Base-by-base conservation (phyloP, 2,329 filamentous ascomycete species). In the Bretziella fagacearum region DNA sequence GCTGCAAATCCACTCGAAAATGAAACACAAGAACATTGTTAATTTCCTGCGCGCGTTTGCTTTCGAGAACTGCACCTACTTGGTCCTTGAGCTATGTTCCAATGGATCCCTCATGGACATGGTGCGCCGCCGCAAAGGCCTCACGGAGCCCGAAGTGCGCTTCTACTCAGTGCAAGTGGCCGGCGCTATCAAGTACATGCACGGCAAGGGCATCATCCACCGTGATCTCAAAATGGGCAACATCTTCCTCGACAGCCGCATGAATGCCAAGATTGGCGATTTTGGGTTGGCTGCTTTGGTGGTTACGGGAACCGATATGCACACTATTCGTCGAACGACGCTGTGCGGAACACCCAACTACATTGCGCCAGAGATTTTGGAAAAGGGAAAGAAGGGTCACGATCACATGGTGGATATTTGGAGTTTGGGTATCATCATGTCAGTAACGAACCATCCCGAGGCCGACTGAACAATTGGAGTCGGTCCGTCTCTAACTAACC, bases 371-470 rank as follows among this genome's bases (percentile, higher is more conserved):
- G 91, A 98, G 59, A 94, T 98, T 52, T 65, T 98, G 44, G 84
- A 94, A 58, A 94, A 91, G 67, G 84, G 82, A 27, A 91, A 84
- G 58, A 85, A 89, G 56, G 91, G 91, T 0, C 91, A 98, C 60
- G 91, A 94, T 54, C 87, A 96, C 59, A 94, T 93, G 68, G 91
- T 98, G 3, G 91, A 98, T 60, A 84, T 98, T 48, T 98, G 93
- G 93, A 94, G 89, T 37, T 71, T 98, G 58, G 91, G 93, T 17
- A 91, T 98, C 54, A 98, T 98, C 60, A 86, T 93, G 79, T 87
- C 66, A 67, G 77, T 56, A 23, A n/a, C 7, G 6, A 39, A 35
- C 11, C 5, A 44, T 35, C 40, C 4, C n/a, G n/a, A n/a, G n/a
- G n/a, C n/a, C n/a, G n/a, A n/a, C n/a, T n/a, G n/a, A n/a, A n/a